These are phyloP conservation scores for Calycina marina DNA, from an alignment of 2,329 filamentous ascomycete species.

Conservation along the genomic window DNA sequence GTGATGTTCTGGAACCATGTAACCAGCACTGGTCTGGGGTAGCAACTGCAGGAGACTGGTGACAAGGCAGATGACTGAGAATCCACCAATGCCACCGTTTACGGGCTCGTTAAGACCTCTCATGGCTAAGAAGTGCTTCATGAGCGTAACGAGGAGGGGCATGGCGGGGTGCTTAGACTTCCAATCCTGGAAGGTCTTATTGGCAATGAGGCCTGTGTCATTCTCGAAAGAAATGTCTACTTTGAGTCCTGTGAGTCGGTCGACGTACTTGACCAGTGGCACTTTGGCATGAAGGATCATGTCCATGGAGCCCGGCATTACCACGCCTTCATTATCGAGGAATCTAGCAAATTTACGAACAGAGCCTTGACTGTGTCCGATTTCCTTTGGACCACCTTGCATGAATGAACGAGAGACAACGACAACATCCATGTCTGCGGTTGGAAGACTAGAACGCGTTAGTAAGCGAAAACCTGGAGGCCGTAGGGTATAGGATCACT, in stretches of 20 bases:
- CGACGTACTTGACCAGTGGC: slow-evolving; percentile 83
- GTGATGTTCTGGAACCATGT: slow-evolving; percentile 45
- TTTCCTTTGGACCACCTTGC: slow-evolving; percentile 32
- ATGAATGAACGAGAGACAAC: slow-evolving; percentile 51
- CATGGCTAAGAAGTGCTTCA: slow-evolving; percentile 90
- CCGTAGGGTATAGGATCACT: not conserved
- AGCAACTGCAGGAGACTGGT: slow-evolving; percentile 76
- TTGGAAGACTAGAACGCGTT: slow-evolving; percentile 33
- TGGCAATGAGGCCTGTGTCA: slow-evolving; percentile 62
- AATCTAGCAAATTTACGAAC: slow-evolving; percentile 49
- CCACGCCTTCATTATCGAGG: slow-evolving; percentile 40
- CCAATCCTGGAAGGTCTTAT: slow-evolving; percentile 71
- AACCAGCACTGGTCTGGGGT: slow-evolving; percentile 46
- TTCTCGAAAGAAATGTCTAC: slow-evolving; percentile 97
- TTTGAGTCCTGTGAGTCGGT: slow-evolving; percentile 61
- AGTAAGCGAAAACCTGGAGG: not conserved
- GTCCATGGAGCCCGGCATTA: slow-evolving; percentile 43
- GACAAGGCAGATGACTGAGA: slow-evolving; percentile 85
- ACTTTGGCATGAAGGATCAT: slow-evolving; percentile 67
- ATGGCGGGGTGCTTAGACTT: slow-evolving; percentile 67
- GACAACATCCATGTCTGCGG: slow-evolving; percentile 89
- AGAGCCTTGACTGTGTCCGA: slow-evolving; percentile 21
- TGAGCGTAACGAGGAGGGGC: slow-evolving; percentile 69
- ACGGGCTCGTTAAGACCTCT: slow-evolving; percentile 83
- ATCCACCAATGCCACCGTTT: slow-evolving; percentile 82